Evolutionary conservation across 2,329 filamentous ascomycete genomes (phyloP).

Genomic region (Penicillium aurantiogriseum): DNA sequence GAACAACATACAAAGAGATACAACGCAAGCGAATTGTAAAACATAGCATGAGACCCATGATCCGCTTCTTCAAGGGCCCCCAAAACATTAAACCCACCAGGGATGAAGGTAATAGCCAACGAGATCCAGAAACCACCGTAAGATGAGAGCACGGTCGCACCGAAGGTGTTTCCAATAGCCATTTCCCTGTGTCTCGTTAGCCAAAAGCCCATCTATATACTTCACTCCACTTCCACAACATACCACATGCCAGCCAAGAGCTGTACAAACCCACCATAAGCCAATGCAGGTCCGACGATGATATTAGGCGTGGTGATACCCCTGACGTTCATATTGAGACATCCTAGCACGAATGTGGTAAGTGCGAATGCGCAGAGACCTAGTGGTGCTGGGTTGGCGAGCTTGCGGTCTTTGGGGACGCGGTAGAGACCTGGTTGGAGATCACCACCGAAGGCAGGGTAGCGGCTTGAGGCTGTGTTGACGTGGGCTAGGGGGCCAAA

Average conservation of each 20-base stretch:
- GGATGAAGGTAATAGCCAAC: constrained; percentile 67
- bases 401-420: constrained; percentile 59
- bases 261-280: constrained; percentile 72
- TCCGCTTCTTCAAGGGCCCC: constrained; percentile 22
- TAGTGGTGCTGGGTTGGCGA: constrained; percentile 72
- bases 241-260: constrained; percentile 79
- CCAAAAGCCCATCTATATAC: not conserved
- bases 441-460: constrained; percentile 64
- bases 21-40: constrained; percentile 62
- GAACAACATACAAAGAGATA: constrained; percentile 51
- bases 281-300: constrained; percentile 62
- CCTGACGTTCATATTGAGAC: constrained; percentile 65
- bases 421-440: constrained; percentile 66
- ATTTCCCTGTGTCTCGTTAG: constrained; percentile 61
- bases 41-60: constrained; percentile 38
- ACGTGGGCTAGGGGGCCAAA: constrained; percentile 47
- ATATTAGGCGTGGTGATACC: constrained; percentile 60
- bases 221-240: constrained; percentile 7
- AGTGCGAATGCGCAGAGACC: constrained; percentile 72
- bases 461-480: constrained; percentile 38
- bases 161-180: constrained; percentile 75
- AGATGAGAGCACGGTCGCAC: constrained; percentile 71
- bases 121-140: constrained; percentile 78
- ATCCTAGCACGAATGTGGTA: constrained; percentile 73
- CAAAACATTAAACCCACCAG: constrained; percentile 53